Evolutionary conservation across 2,329 filamentous ascomycete species (phyloP), one percentile per base, ranked within the genome.

Genomic region (Fusarium miscanthi): DNA sequence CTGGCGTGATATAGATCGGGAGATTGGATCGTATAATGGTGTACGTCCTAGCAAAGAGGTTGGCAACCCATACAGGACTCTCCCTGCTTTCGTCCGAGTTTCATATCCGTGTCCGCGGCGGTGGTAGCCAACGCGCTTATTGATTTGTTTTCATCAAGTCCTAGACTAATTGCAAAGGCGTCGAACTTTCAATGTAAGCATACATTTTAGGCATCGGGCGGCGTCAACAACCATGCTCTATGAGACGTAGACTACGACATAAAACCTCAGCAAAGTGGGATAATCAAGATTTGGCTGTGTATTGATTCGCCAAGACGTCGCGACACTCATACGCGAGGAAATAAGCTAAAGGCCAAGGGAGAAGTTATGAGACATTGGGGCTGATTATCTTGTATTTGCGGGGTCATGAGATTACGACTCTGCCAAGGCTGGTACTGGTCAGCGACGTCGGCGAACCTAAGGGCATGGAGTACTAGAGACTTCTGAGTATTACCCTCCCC

Each of bases 201-300:
- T 25, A 27, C 7, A 19, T 1, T 23, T 8, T 31, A 33, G 4
- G 0, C 3, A 0, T 6, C 2, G 10, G 8, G 3, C 16, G 3
- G 33, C n/a, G 6, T 8, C 12, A 16, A 27, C 17, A 21, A n/a
- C 9, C 9, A 7, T 37, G 3, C 9, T 23, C 9, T 21, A 16
- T 52, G n/a, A 16, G 5, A 37, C 4, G 2, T 9, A n/a, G 13
- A 16, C 19, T 12, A n/a, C 21, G 8, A 16, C 33, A 37, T 27
- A 21, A 5, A n/a, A 16, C 13, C 12, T 6, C 19, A 1, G 4
- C 4, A 1, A 37, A 27, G 17, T 25, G 33, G 33, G 27, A 37
- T 21, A 21, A 16, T 2, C 5, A 5, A 6, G 33, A 38, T 23
- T 27, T 38, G 23, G 49, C 23, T n/a, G 23, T 13, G 21, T 38